phyloP scores from a whole-genome alignment of 352 stramenopile genomes.

The Pythium dissotocum region DNA sequence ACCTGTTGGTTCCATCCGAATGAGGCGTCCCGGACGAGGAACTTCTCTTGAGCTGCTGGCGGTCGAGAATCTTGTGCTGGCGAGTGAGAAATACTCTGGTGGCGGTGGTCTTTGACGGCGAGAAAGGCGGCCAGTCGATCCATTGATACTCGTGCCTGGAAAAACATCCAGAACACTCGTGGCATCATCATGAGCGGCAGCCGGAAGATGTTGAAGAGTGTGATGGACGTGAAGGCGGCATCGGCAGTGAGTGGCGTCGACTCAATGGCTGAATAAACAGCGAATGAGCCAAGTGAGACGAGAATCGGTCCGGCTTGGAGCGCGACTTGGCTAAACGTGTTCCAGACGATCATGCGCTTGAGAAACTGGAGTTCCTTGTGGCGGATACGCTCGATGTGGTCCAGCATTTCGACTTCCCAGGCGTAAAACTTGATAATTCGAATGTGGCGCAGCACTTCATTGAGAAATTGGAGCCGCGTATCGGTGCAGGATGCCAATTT shows the following conservation, averaged over 20 bases:
- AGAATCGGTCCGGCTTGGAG: constrained; percentile 55
- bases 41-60: not conserved
- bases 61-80: not conserved
- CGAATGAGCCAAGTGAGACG: constrained; percentile 70
- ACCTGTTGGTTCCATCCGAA: constrained; percentile 42
- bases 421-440: constrained; percentile 78
- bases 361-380: constrained; percentile 47
- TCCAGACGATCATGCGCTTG: constrained; percentile 56
- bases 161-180: constrained; percentile 49
- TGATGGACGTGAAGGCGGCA: constrained; percentile 93
- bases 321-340: constrained; percentile 44
- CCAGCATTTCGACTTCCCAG: constrained; percentile 66
- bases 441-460: constrained; percentile 63
- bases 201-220: constrained; percentile 96
- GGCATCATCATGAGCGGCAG: constrained; percentile 95
- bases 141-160: constrained; percentile 60
- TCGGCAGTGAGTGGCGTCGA: constrained; percentile 71
- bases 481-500: constrained; percentile 48
- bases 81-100: not conserved
- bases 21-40: constrained; percentile 37
- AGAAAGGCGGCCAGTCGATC: constrained; percentile 59
- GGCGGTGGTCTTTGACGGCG: constrained; percentile 18
- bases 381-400: constrained; percentile 49
- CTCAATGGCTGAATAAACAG: constrained; percentile 51
- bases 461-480: constrained; percentile 52